phyloP scores from a whole-genome alignment of 192 early-diverging fungal species.

The Coemansia sp. region DNA sequence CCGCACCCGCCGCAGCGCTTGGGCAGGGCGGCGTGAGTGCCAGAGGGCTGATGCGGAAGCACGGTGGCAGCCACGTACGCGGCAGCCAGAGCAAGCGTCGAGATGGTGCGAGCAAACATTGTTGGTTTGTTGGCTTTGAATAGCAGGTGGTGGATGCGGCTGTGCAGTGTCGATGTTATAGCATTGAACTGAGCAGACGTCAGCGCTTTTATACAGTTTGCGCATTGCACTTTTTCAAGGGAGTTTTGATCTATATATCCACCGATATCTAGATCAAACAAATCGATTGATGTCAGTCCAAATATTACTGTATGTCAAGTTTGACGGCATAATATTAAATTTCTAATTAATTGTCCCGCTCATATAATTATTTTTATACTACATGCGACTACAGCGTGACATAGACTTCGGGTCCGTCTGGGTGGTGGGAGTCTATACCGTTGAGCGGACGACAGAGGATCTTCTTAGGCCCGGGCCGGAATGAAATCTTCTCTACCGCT shows the following conservation, averaged over 20 bases:
- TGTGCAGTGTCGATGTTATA: no score
- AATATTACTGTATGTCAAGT: no score
- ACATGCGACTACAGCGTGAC: not conserved
- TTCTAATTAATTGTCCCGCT: no score
- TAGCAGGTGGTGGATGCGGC: no score
- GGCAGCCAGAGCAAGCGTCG: not conserved
- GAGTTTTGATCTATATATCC: no score
- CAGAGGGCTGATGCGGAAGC: not conserved
- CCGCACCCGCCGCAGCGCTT: slow-evolving; percentile 1
- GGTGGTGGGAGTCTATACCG: slow-evolving; percentile 5
- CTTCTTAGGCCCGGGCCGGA: slow-evolving; percentile 21
- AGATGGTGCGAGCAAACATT: slow-evolving; percentile 1
- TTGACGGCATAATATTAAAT: no score
- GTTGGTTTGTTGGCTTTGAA: not conserved
- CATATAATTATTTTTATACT: no score
- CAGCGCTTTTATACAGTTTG: no score
- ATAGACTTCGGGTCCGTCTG: slow-evolving; percentile 19
- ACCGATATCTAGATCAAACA: no score
- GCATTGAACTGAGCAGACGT: no score
- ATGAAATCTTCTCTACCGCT: slow-evolving; percentile 7
- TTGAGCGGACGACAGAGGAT: slow-evolving; percentile 48
- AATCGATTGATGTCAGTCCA: no score
- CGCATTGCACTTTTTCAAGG: no score
- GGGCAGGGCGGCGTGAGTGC: not conserved
- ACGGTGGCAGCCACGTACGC: not conserved